Base-by-base conservation (phyloP, 2,329 filamentous ascomycete genomes). In the Dactylellina haptotyla region DNA sequence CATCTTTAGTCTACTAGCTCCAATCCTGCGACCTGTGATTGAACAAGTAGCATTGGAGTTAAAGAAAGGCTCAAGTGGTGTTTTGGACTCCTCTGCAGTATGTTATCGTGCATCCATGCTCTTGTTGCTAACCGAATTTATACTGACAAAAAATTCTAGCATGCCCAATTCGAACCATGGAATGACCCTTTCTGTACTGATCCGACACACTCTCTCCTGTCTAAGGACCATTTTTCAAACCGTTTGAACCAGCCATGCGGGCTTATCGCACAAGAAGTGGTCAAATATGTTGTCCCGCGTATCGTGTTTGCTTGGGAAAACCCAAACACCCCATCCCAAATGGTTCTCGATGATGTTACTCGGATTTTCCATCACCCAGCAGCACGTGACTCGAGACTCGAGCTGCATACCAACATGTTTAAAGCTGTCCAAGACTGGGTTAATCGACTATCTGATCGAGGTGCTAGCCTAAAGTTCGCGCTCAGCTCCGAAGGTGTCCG, bases 11-110 rank as follows among this genome's bases (percentile, higher is more conserved):
- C 86, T 99, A 0, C 85, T 99, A 16, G 92, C 95, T 0, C 95
- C 95, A 0, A 98, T 96, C 80, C 87, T 99, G 75, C 88, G 93
- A 64, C 95, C 95, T 9, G 90, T 99, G 79, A 97, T 99, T 81
- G 90, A 89, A 58, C 87, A 90, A 59, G 92, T 94, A 3, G 94
- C 92, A 20, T 89, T 93, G 79, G 87, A 88, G 32, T 84, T 99
- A 25, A 96, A 98, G 82, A 86, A 89, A 23, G 94, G 95, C 2
- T 97, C 92, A 8, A 90, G 90, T 0, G 86, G 87, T 0, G 87
- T 90, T 25, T 83, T 90, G 34, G 84, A 84, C 64, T 81, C 82
- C n/a, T 76, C 77, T 6, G 72, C 77, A n/a, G 53, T 72, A 43
- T 69, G 77, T 34, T 20, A 4, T 2, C 37, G 18, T 16, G 30